Base-by-base conservation (phyloP, 345 rosid genomes). In the Murraya koenigii region DNA sequence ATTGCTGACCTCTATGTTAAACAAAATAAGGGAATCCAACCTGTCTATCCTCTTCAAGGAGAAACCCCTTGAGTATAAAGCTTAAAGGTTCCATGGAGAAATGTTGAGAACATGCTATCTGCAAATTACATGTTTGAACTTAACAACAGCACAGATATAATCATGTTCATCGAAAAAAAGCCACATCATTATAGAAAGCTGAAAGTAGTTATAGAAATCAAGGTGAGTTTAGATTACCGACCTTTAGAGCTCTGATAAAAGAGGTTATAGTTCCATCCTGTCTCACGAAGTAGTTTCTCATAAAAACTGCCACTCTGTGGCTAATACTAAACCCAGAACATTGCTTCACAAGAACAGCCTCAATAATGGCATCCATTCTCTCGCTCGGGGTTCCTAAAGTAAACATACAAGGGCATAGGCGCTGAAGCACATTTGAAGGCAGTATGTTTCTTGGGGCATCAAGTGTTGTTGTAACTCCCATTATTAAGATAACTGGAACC, bases 231-330 rank as follows among this genome's bases (percentile, higher is more conserved):
- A 54, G 62, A 75, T 79, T 75, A 67, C 86, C 26, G 70, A 95
- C 98, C 99, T 96, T 96, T 69, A 96, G 83, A 75, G 97, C 89
- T 88, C 93, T 90, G 65, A 92, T 77, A 79, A 96, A 94, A 66
- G 98, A 88, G 77, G 95, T 92, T 71, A 94, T 72, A 8, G 98
- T 91, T 79, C 99, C 99, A 88, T 93, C 98, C 78, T 90, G 94
- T 79, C 84, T 87, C 72, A 79, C 75, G 82, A 96, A 94, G 83
- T 94, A 91, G 79, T 87, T 91, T 82, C 93, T 91, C 92, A 94
- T 54, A 82, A 90, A 89, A 74, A 72, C 82, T 56, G 95, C 93
- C 72, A 94, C 94, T 75, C 87, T 88, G 77, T 93, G 90, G 86
- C 95, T 82, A 81, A 95, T 76, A 52, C 75, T 83, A 80, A 96